Evolutionary conservation across 2,329 filamentous ascomycete genomes (phyloP), one percentile per base, ranked within the genome.

Genomic region (Cladosporium sp.): DNA sequence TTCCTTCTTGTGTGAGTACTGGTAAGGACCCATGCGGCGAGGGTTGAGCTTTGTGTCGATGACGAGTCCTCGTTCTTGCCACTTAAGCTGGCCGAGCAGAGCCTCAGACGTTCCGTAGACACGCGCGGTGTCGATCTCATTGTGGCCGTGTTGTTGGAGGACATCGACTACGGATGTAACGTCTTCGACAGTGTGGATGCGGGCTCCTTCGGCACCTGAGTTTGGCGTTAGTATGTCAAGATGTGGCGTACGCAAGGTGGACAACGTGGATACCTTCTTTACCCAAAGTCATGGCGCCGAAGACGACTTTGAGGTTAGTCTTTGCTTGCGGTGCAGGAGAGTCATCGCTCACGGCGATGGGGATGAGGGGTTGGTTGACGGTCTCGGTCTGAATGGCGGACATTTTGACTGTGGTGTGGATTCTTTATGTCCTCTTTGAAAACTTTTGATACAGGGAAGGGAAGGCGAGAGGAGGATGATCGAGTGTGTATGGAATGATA

Each of bases 41-140:
- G 91, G 90, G 23, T 51, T 51, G 21, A 51, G 48, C 48, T 95
- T 95, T 14, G 92, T 94, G 14, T 91, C 92, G 66, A 95, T 76
- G 0, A 84, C 89, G 60, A 95, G 78, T 1, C 91, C 91, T 28
- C 90, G 87, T 67, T 91, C 86, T 74, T 91, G 89, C 91, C 91
- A 96, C 59, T 83, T 84, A 2, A 89, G 87, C 70, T 91, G 82
- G 11, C 85, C 82, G 6, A 91, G 93, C 76, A 89, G 93, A 16
- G 85, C 88, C 77, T 96, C 92, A 75, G 95, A 91, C 68, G 86
- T 78, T 46, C 88, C 86, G 71, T 96, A 96, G 60, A 85, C 74
- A 25, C 91, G 86, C 0, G 92, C 91, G 1, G 92, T 96, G 75
- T 96, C 92, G 28, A 95, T 78, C 74, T 96, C 92, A 73, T 88